A percentile compares a stretch with the other conserved stretches of the same genome.
These are phyloP conservation scores for Boletus subcaerulescens DNA, from an alignment of 768 basidiomycete species.

Conservation along the genomic window DNA sequence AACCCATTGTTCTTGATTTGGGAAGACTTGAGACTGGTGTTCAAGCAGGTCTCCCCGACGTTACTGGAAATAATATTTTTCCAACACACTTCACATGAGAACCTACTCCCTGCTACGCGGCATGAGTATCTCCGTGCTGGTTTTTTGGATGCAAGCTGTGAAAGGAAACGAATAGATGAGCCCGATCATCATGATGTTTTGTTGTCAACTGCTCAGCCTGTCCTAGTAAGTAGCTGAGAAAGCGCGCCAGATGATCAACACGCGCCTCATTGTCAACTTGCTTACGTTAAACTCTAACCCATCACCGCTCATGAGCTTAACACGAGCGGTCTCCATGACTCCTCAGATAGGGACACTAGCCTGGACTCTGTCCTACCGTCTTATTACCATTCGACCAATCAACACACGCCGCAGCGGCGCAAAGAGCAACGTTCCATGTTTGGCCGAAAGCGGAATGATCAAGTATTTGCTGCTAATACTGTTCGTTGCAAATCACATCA, in stretches of 20 bases:
- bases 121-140: not conserved
- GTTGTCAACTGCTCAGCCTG: not conserved
- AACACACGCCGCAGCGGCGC: not conserved
- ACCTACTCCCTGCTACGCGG: not conserved
- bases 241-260: not conserved
- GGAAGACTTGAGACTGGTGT: not conserved
- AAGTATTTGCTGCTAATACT: slow-evolving; percentile 7
- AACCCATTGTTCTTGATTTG: not conserved
- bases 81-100: not conserved
- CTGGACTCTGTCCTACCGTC: not conserved
- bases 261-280: slow-evolving; percentile 5
- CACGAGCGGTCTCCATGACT: not conserved
- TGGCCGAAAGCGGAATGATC: slow-evolving; percentile 6
- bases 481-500: slow-evolving; percentile 10
- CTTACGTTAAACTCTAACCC: not conserved
- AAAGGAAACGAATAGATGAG: not conserved
- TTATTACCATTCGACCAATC: not conserved
- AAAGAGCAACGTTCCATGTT: not conserved
- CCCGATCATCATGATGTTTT: not conserved
- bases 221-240: no score
- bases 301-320: not conserved
- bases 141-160: not conserved
- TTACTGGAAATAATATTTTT: not conserved
- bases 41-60: not conserved
- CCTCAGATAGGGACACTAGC: not conserved